Evolutionary conservation across 192 early-diverging fungal genomes (phyloP).

Genomic region (Pilaira anomala): DNA sequence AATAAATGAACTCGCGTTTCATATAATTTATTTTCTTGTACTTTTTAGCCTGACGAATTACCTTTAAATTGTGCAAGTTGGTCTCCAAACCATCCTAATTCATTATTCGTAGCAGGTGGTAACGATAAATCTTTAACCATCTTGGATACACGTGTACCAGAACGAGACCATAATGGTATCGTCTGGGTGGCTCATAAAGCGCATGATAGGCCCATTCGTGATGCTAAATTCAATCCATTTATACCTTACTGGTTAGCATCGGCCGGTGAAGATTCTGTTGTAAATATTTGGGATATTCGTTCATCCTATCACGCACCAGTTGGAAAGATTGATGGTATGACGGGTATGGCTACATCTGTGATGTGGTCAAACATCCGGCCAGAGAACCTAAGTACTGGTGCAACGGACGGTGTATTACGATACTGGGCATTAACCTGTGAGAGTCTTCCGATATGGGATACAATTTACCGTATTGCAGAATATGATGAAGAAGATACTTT

Average conservation of each 20-base stretch:
- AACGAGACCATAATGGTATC: slow-evolving; percentile 27
- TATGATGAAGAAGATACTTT: slow-evolving; percentile 3
- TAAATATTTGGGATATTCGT: slow-evolving; percentile 37
- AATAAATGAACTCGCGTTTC: background rate
- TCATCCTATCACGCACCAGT: slow-evolving; percentile 15
- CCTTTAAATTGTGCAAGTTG: slow-evolving; percentile 20
- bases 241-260: slow-evolving; percentile 37
- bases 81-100: slow-evolving; percentile 23
- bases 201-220: slow-evolving; percentile 11
- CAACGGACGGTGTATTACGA: slow-evolving; percentile 19
- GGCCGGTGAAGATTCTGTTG: slow-evolving; percentile 29
- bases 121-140: slow-evolving; percentile 24
- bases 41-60: background rate
- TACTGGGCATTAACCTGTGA: slow-evolving; percentile 19
- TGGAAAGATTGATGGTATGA: slow-evolving; percentile 26
- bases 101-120: slow-evolving; percentile 31
- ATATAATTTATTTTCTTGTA: no score
- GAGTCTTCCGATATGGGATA: slow-evolving; percentile 18
- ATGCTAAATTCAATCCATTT: slow-evolving; percentile 28
- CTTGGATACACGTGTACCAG: slow-evolving; percentile 40
- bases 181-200: slow-evolving; percentile 12
- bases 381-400: slow-evolving; percentile 19
- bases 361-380: slow-evolving; percentile 27
- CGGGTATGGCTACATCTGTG: slow-evolving; percentile 15
- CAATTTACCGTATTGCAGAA: slow-evolving; percentile 1